A percentile compares a stretch with the other conserved stretches of the same genome.
phyloP scores from a whole-genome alignment of 208 protist species.

The Phytomonas francai region DNA sequence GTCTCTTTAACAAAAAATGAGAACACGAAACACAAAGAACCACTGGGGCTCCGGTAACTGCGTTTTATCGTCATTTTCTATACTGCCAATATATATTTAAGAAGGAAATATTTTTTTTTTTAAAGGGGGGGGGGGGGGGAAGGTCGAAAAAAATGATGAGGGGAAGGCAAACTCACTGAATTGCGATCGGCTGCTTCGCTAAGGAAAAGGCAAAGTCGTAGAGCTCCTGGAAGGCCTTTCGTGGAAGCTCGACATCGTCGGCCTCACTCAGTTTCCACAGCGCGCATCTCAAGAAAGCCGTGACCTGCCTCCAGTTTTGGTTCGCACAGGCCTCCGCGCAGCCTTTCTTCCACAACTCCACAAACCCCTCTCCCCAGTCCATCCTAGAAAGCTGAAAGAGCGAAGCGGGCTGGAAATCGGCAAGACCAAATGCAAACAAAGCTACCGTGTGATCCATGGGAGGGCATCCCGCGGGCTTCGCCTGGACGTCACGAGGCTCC shows the following conservation, averaged over 20 bases:
- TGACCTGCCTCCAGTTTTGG: conserved; percentile 40
- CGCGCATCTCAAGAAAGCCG: conserved; percentile 43
- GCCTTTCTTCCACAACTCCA: conserved; percentile 26
- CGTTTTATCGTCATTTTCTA: neutral
- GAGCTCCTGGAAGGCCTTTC: conserved; percentile 14
- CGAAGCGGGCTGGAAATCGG: neutral
- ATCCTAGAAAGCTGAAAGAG: neutral
- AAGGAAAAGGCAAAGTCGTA: conserved; percentile 5
- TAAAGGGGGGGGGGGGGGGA: neutral
- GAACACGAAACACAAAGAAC: neutral
- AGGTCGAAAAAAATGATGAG: neutral
- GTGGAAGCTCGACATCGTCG: neutral
- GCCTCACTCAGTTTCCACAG: conserved; percentile 19
- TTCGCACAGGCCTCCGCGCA: conserved; percentile 19
- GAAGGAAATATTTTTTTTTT: conserved; percentile 4
- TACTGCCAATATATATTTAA: neutral
- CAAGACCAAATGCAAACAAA: neutral
- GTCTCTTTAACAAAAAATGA: neutral
- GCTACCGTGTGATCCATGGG: neutral
- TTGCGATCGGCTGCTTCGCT: neutral
- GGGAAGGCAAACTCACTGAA: neutral
- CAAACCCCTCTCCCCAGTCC: conserved; percentile 7
- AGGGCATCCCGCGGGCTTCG: neutral
- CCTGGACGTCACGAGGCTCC: neutral
- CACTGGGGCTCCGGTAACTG: neutral